Base-by-base conservation (phyloP, 768 basidiomycete species). In the Pulveroboletus sp. region DNA sequence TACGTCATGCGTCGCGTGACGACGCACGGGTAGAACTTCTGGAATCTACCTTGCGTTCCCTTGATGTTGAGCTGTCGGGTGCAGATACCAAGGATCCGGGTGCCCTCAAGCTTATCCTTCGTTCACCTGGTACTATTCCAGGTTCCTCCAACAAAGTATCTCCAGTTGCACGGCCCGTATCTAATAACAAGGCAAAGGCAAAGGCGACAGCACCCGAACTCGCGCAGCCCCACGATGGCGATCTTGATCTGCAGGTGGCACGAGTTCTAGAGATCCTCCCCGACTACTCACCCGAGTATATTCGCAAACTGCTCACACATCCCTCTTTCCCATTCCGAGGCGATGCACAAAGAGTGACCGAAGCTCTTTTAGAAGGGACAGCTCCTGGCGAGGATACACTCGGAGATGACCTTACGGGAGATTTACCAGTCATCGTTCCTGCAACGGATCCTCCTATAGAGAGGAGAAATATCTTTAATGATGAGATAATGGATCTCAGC, bases 261-360 rank as follows among this genome's bases (percentile, higher is more conserved):
- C 84, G 90, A 57, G 81, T 93, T 10, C 74, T 88, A 11, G 89
- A 89, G 55, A 81, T 93, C 53, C 71, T 93, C 32, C 86, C 89
- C 0, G 77, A 88, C 38, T 70, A 79, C 26, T 64, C 77, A 0
- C 71, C 76, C 0, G 59, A 61, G 3, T 87, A 91, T 57, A 69
- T 92, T 43, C 76, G 76, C 32, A 75, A 73, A 17, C 69, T 89
- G 17, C 74, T 92, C 11, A 49, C 55, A 11, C 75, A 79, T 48
- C 65, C 73, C 3, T 38, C 35, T n/a, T 36, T 36, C 35, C 35
- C 35, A 13, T 36, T 36, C 15, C 15, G 63, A n/a, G 76, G 78
- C 2, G 74, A 76, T 31, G 72, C 80, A 2, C 87, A 89, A 57
- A 72, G 72, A 33, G 77, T 89, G 17, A 73, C 91, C 10, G 81